Base-by-base conservation (phyloP, 2,329 filamentous ascomycete species). In the Penicillium sp. region DNA sequence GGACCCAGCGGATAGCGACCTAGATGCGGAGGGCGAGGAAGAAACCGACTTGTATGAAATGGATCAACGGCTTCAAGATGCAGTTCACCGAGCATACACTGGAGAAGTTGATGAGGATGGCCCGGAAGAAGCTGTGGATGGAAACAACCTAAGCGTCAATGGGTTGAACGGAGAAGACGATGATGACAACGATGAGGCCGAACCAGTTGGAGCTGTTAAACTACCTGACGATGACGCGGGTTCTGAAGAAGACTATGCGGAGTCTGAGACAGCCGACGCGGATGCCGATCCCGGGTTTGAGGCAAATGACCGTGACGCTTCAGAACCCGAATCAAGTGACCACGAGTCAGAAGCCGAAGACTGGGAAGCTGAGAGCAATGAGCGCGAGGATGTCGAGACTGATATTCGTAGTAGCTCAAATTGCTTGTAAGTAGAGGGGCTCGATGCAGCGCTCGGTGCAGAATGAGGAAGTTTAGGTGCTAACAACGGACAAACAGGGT, bases 321-420 rank as follows among this genome's bases (percentile, higher is more conserved):
- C 66, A 22, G 60, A 64, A 47, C 57, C 65, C 38, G 62, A 58
- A 35, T 65, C 65, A 26, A 75, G 70, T 45, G 81, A 77, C 32
- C 77, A 76, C 9, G 80, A 79, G 35, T 82, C 78, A 10, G 79
- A 82, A 55, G 78, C 68, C n/a, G 75, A 72, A 47, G 71, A 77
- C 35, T 73, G 71, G 65, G 73, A 77, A 64, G 75, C 63, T 10
- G 71, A 71, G 52, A 72, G 71, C 49, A 76, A 76, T 53, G 69
- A 65, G 45, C 64, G 58, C 32, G 73, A 74, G 28, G 72, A 74
- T 52, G 69, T 59, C 21, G 72, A 73, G 39, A 68, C 62, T 37
- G 73, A 76, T 57, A 73, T 57, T 58, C 69, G 57, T 28, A 76
- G 75, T 59, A 74, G 76, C 17, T 81, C 79, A 60, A 76, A 77